These are phyloP conservation scores for Globisporangium nodosum DNA, from an alignment of 352 stramenopile species.

Conservation along the genomic window DNA sequence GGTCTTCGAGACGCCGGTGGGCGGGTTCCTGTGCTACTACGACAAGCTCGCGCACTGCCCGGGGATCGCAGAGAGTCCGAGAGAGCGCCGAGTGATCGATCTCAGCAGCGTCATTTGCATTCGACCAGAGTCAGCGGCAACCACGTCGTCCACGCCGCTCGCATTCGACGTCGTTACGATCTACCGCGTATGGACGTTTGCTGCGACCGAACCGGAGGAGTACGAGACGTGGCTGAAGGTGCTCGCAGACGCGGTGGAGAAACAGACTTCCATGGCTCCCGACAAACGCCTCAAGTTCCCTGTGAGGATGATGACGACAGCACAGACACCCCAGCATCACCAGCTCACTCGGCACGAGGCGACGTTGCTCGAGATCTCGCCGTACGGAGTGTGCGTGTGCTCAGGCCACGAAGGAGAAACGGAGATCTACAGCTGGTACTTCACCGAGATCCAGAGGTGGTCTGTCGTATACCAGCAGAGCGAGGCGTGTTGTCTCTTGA, in stretches of 20 bases:
- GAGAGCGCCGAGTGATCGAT: conserved; percentile 61
- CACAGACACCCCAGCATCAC: conserved; percentile 21
- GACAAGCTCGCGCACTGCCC: conserved; percentile 63
- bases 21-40: conserved; percentile 69
- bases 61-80: conserved; percentile 37
- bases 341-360: conserved; percentile 33
- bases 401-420: conserved; percentile 34
- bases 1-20: conserved; percentile 57
- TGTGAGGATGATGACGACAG: conserved; percentile 36
- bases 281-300: conserved; percentile 44
- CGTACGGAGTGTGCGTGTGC: conserved; percentile 49
- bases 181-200: conserved; percentile 75
- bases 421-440: conserved; percentile 68
- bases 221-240: conserved; percentile 60
- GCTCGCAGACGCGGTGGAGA: conserved; percentile 47
- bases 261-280: conserved; percentile 41
- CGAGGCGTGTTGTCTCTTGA: conserved; percentile 54
- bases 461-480: conserved; percentile 53
- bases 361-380: conserved; percentile 46
- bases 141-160: conserved; percentile 16
- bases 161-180: conserved; percentile 72
- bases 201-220: conserved; percentile 30
- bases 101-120: conserved; percentile 62
- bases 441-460: conserved; percentile 76
- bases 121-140: conserved; percentile 33